A percentile compares a stretch with the other conserved stretches of the same genome.
Conservation (phyloP, 1,284 basidiomycete species). For the Polyporus tsugae region DNA sequence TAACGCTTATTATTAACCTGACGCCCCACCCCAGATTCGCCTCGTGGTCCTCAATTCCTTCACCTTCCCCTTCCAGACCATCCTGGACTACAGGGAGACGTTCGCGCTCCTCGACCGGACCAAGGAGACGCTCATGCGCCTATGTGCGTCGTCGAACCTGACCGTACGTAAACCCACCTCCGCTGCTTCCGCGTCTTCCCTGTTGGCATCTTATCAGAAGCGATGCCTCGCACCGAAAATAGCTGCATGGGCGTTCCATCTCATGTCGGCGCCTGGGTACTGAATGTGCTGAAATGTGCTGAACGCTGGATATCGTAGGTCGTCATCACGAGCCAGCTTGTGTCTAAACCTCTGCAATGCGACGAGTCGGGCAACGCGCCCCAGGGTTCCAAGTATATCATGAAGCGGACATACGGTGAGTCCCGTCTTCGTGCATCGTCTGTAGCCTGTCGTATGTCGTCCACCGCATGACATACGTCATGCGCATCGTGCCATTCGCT, state of each 20-base stretch:
- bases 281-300: neutral
- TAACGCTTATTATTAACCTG: neutral
- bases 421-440: conserved; percentile 11
- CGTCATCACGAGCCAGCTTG: conserved; percentile 71
- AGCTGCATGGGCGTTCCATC: conserved; percentile 3
- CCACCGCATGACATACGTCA: neutral
- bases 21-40: conserved; percentile 44
- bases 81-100: conserved; percentile 48
- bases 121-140: conserved; percentile 59
- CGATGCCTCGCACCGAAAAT: conserved; percentile 19
- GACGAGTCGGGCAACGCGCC: conserved; percentile 71
- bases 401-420: conserved; percentile 71
- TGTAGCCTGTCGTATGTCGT: neutral
- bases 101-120: conserved; percentile 57
- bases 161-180: conserved; percentile 51
- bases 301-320: conserved; percentile 49
- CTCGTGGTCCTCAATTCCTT: conserved; percentile 73
- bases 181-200: conserved; percentile 3
- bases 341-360: conserved; percentile 67
- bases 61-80: conserved; percentile 68
- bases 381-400: conserved; percentile 64
- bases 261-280: conserved; percentile 2
- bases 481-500: conserved; percentile 5
- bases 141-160: conserved; percentile 56
- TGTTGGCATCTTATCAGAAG: conserved; percentile 26